Evolutionary conservation across 345 rosid species (phyloP).

Genomic region (Lepidium didymum): DNA sequence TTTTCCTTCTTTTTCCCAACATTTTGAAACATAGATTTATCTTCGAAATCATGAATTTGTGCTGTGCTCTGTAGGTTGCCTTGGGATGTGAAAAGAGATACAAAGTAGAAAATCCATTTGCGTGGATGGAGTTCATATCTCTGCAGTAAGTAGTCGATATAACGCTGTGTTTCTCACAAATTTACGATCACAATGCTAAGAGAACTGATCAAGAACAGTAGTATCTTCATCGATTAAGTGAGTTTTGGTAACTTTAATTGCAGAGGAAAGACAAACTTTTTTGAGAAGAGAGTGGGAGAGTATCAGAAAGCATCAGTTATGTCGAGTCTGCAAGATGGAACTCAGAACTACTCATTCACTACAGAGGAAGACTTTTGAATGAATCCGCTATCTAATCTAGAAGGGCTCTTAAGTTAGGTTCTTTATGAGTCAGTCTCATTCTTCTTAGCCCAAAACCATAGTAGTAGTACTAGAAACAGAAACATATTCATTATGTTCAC

Average conservation of each 20-base stretch:
- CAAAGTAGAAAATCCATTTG: constrained; percentile 74
- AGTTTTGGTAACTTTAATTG: constrained; percentile 18
- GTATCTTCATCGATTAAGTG: not conserved
- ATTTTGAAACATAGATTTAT: not conserved
- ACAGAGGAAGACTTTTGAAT: constrained; percentile 64
- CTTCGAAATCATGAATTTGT: not conserved
- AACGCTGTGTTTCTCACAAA: not conserved
- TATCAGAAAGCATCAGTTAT: constrained; percentile 91
- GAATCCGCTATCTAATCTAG: not conserved
- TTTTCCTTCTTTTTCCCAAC: not conserved
- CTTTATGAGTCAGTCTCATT: not conserved
- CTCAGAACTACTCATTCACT: constrained; percentile 57
- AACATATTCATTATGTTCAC: not conserved
- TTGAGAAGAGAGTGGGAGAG: constrained; percentile 86
- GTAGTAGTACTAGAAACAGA: not conserved
- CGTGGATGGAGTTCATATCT: constrained; percentile 98
- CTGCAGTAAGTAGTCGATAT: constrained; percentile 55
- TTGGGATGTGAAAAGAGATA: constrained; percentile 61
- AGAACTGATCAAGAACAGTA: not conserved
- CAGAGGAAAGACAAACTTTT: constrained; percentile 85
- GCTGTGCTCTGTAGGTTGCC: constrained; percentile 43
- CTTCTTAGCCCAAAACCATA: not conserved
- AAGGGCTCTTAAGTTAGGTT: constrained; percentile 1
- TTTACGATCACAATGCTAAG: not conserved
- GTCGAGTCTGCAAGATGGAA: constrained; percentile 65